Percentiles rank a stretch among this genome's conserved stretches.
These are phyloP conservation scores for Laetiporus sulphureus DNA, from an alignment of 1,284 basidiomycete species.

Conservation along the genomic window DNA sequence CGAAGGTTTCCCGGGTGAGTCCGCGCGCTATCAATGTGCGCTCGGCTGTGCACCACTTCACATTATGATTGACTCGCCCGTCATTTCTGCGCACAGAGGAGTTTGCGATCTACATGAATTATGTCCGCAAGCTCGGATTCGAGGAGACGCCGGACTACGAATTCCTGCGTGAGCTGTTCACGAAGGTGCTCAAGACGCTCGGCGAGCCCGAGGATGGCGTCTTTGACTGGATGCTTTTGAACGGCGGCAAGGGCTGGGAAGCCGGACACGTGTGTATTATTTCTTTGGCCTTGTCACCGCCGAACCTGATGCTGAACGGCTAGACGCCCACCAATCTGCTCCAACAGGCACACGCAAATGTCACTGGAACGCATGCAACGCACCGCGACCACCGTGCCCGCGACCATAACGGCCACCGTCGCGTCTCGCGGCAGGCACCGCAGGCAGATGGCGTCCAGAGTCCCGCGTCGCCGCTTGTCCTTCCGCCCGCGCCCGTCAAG, in stretches of 20 bases:
- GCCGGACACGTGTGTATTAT: slow-evolving; percentile 50
- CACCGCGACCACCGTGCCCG: slow-evolving; percentile 50
- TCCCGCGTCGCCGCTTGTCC: slow-evolving; percentile 50
- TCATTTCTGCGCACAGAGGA: slow-evolving; percentile 58
- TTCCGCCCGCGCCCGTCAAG: slow-evolving; percentile 58
- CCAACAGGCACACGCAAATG: slow-evolving; percentile 46
- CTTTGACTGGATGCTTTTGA: slow-evolving; percentile 97
- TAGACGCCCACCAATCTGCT: slow-evolving; percentile 41
- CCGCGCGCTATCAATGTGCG: not conserved
- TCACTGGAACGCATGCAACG: slow-evolving; percentile 43
- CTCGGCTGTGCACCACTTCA: not conserved
- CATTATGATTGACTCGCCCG: slow-evolving; percentile 3
- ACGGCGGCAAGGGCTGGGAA: slow-evolving; percentile 86
- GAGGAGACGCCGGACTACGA: slow-evolving; percentile 98
- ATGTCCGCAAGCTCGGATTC: slow-evolving; percentile 92
- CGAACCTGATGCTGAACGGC: slow-evolving; percentile 6
- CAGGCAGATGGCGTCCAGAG: slow-evolving; percentile 31
- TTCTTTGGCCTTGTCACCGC: slow-evolving; percentile 1
- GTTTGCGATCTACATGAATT: slow-evolving; percentile 96
- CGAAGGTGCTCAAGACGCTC: slow-evolving; percentile 84
- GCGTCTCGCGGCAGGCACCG: slow-evolving; percentile 55
- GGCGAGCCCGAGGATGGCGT: slow-evolving; percentile 90
- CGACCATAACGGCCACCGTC: slow-evolving; percentile 45
- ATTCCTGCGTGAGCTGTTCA: slow-evolving; percentile 91
- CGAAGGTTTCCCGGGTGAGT: slow-evolving; percentile 91